These are phyloP conservation scores for Pyrrhoderma noxium DNA, from an alignment of 1,284 basidiomycete species.

Conservation along the genomic window DNA sequence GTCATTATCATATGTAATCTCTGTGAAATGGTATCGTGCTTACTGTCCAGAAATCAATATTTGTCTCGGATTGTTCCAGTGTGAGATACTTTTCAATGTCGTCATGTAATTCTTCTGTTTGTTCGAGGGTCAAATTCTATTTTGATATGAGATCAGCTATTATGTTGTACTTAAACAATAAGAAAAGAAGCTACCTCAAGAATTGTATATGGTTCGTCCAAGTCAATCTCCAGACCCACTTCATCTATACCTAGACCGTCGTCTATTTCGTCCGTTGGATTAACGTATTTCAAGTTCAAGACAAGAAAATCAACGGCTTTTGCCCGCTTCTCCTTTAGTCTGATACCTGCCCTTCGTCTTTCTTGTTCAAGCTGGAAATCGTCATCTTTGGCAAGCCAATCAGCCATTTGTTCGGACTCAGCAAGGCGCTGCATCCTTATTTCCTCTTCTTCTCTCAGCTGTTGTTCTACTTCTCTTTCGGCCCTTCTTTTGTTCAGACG, in stretches of 20 bases:
- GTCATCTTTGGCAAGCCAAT: slow-evolving; percentile 96
- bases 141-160: slow-evolving; percentile 3
- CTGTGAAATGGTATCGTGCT: slow-evolving; percentile 27
- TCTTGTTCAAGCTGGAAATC: slow-evolving; percentile 97
- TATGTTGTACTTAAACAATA: no score
- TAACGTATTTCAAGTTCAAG: slow-evolving; percentile 86
- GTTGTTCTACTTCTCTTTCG: slow-evolving; percentile 85
- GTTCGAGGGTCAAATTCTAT: slow-evolving; percentile 79
- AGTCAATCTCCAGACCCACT: slow-evolving; percentile 90
- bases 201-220: slow-evolving; percentile 97
- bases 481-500: slow-evolving; percentile 84
- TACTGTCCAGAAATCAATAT: slow-evolving; percentile 97
- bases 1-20: no score
- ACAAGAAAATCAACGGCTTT: slow-evolving; percentile 94
- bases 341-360: slow-evolving; percentile 82
- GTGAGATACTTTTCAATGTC: slow-evolving; percentile 91
- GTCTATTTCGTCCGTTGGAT: slow-evolving; percentile 58
- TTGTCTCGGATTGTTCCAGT: slow-evolving; percentile 78
- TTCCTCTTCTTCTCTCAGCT: slow-evolving; percentile 88
- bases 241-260: slow-evolving; percentile 65
- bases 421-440: slow-evolving; percentile 80
- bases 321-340: slow-evolving; percentile 91
- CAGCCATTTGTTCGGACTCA: slow-evolving; percentile 94
- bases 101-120: slow-evolving; percentile 89
- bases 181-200: slow-evolving; percentile 82